These are phyloP conservation scores for Ettlia oleoabundans DNA, from an alignment of 139 green algal species.

Conservation along the genomic window DNA sequence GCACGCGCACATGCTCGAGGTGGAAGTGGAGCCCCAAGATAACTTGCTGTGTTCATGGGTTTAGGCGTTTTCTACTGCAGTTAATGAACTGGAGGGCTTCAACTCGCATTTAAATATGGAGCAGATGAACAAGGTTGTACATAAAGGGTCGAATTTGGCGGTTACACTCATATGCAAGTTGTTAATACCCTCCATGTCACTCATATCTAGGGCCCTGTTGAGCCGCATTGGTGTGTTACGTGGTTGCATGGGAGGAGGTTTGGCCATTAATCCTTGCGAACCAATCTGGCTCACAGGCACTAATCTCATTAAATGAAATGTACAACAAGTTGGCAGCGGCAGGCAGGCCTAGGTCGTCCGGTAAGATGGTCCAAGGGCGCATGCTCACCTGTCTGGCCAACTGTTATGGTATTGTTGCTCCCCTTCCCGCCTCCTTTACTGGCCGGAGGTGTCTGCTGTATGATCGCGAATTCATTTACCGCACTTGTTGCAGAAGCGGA, in stretches of 20 bases:
- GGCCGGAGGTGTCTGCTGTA: too few relatives aligned
- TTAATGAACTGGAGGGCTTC: conserved; percentile 73
- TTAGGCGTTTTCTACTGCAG: conserved; percentile 34
- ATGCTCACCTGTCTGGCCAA: too few relatives aligned
- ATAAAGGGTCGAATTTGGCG: neutral
- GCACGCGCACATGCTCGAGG: too few relatives aligned
- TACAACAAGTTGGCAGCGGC: conserved; percentile 61
- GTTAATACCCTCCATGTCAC: too few relatives aligned
- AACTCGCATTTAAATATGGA: conserved; percentile 86
- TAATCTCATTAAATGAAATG: conserved; percentile 74
- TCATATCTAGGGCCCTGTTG: too few relatives aligned
- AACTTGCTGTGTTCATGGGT: too few relatives aligned
- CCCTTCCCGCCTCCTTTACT: too few relatives aligned
- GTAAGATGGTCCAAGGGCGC: too few relatives aligned
- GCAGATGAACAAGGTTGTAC: conserved; percentile 81
- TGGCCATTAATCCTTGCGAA: too few relatives aligned
- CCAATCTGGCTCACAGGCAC: conserved; percentile 41
- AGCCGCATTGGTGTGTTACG: too few relatives aligned
- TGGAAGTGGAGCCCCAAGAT: too few relatives aligned
- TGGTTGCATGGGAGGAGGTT: too few relatives aligned
- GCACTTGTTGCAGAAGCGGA: conserved; percentile 60
- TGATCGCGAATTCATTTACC: neutral
- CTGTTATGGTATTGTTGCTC: neutral
- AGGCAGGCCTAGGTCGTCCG: conserved; percentile 27
- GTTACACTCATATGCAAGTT: neutral